Percentiles rank a stretch among this genome's conserved stretches.
Conservation (phyloP, 225 moss, liverwort and hornwort genomes). For the Lunularia cruciata region DNA sequence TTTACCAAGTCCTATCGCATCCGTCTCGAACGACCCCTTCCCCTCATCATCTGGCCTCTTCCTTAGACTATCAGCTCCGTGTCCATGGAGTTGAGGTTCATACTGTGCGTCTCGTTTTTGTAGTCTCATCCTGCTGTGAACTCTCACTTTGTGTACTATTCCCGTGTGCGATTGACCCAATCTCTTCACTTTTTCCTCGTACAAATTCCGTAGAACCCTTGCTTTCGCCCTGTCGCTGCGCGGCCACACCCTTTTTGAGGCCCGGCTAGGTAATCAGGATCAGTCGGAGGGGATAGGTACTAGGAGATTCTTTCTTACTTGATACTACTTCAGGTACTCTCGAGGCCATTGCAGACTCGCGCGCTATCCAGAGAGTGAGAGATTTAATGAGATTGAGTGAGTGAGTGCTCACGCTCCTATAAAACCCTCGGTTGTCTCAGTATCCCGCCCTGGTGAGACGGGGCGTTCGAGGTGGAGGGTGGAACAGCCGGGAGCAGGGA, state of each 20-base stretch:
- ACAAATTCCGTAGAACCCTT: conserved; percentile 2
- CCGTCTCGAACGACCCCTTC: background rate
- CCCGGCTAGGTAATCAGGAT: conserved; percentile 9
- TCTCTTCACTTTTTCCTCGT: background rate
- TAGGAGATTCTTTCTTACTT: conserved; percentile 23
- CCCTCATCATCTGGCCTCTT: conserved; percentile 4
- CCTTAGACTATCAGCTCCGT: conserved; percentile 23
- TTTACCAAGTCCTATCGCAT: conserved; percentile 12
- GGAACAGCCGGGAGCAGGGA: conserved; percentile 17
- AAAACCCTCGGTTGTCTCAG: conserved; percentile 25
- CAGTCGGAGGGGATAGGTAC: conserved; percentile 2
- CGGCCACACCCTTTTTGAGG: conserved; percentile 15
- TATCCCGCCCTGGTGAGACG: conserved; percentile 36
- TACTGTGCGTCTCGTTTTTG: conserved; percentile 17
- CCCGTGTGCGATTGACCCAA: background rate
- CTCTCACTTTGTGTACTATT: background rate
- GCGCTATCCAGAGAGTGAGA: background rate
- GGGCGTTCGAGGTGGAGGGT: conserved; percentile 27
- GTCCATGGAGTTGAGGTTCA: conserved; percentile 37
- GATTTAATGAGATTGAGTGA: conserved; percentile 19
- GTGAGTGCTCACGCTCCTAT: conserved; percentile 18
- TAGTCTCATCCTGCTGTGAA: conserved; percentile 3
- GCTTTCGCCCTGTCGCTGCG: conserved; percentile 6
- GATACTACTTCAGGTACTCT: conserved; percentile 4
- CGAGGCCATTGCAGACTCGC: conserved; percentile 8